Evolutionary conservation across 805 yeast species (phyloP), one percentile per base, ranked within the genome.

Genomic region (Saccharomycopsis fermentans): DNA sequence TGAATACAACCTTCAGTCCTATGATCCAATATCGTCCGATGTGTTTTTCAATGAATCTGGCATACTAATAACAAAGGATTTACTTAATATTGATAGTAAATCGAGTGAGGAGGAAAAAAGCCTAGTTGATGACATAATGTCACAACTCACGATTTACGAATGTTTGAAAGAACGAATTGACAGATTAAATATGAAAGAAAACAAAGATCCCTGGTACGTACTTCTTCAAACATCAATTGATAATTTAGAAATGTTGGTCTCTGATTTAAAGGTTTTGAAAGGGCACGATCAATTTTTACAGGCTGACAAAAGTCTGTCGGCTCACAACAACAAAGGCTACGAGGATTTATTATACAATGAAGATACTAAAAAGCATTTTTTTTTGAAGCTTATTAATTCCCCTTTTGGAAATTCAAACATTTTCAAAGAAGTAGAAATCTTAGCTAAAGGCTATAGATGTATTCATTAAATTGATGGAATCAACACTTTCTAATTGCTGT

Each of bases 351-450:
- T 39, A 2, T 55, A 40, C 6, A 19, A 35, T 37, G 54, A 24
- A 11, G 35, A 43, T 11, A 39, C 29, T 19, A 32, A 21, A 37
- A 60, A 60, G 24, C 60, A 55, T 27, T 57, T 47, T 35, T 60
- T 57, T 39, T n/a, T 55, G 3, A 60, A 35, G 24, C 52, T 60
- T 2, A 53, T 47, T 2, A 54, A 52, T 26, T 60, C 62, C 12
- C 27, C 54, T 5, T 59, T 55, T 52, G 58, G 56, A 5, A 24
- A 51, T 32, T 26, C 26, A 14, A 35, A 21, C 19, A 24, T 29
- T 1, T 14, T 24, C 12, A 34, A 21, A n/a, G 62, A 60, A 35
- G 57, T 54, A 11, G 35, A 19, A 3, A 53, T 60, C 16, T 32
- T 35, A n/a, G 37, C 43, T 4, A 50, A 26, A 29, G 62, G 62